Evolutionary conservation across 2,329 filamentous ascomycete species (phyloP), one percentile per base, ranked within the genome.

Genomic region (Sarocladium kiliense): DNA sequence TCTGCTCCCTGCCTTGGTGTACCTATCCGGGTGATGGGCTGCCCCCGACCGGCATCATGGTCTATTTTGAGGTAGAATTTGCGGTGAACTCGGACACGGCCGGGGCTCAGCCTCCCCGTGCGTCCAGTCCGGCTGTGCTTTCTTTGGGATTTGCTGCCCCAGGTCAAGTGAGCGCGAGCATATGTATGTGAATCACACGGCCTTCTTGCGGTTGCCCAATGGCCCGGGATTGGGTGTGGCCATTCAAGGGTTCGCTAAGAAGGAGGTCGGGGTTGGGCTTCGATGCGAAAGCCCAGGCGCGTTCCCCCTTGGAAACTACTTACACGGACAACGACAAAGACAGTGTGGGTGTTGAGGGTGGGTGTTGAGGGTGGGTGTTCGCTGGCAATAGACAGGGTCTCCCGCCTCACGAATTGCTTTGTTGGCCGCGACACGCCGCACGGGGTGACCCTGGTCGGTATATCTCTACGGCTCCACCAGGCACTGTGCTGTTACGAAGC

Each of bases 141-240:
- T 23, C 4, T 44, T 44, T 9, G 41, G 23, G 7, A n/a, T 6
- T 7, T 32, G 14, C 30, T 36, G 27, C 11, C 27, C 27, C 27
- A 60, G 53, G 56, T 63, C 61, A 60, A 68, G 65, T 67, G 64
- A 68, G 66, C 63, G 57, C 58, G 56, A 59, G 57, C 62, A 56
- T 61, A 64, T 65, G 65, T 65, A 62, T 37, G 57, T 62, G 55
- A 57, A 58, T 49, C 60, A 58, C 61, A 32, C 30, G 23, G 34
- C 27, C 45, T 3, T 21, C 7, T 36, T 36, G 26, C 30, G 47
- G 47, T 34, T 27, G 30, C n/a, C 47, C 47, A 51, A 51, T 27
- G 27, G 30, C 47, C 27, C 18, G 47, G 47, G 30, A 19, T 36
- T 36, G 30, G 47, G 47, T 32, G 27, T 51, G 44, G 23, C 30